phyloP scores from a whole-genome alignment of 2,329 filamentous ascomycete genomes.

The Fusarium sublunatum region DNA sequence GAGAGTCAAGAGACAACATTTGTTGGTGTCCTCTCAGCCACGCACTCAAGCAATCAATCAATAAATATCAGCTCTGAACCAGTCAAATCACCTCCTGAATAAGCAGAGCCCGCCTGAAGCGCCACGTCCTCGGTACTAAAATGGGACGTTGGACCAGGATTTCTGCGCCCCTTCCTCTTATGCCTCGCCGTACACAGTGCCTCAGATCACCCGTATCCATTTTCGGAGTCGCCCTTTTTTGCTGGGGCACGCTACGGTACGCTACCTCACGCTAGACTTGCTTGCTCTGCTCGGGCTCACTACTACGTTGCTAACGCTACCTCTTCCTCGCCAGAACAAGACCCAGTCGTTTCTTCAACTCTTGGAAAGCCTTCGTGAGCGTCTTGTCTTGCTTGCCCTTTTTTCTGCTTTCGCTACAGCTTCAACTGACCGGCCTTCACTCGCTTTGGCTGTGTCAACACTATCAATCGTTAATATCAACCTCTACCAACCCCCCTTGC shows the following conservation, averaged over 20 bases:
- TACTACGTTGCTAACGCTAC: slow-evolving; percentile 5
- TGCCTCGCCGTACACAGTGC: slow-evolving; percentile 40
- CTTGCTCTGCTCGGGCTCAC: slow-evolving; percentile 4
- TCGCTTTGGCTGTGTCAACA: slow-evolving; percentile 66
- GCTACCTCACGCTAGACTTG: not conserved
- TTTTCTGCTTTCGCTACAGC: slow-evolving; percentile 36
- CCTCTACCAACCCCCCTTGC: slow-evolving; percentile 26
- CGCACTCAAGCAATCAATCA: not conserved
- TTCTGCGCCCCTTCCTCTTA: not conserved
- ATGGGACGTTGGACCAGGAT: slow-evolving; percentile 44
- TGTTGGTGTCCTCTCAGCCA: not conserved
- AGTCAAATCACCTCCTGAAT: slow-evolving; percentile 30
- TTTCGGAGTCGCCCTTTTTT: slow-evolving; percentile 39
- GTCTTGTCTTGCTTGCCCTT: slow-evolving; percentile 26
- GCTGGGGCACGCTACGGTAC: slow-evolving; percentile 37
- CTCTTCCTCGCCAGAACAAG: slow-evolving; percentile 39
- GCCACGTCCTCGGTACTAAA: slow-evolving; percentile 37
- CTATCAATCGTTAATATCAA: slow-evolving; percentile 51
- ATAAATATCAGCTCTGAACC: slow-evolving; percentile 3
- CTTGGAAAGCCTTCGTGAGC: slow-evolving; percentile 40
- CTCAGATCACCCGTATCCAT: slow-evolving; percentile 29
- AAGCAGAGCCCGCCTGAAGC: slow-evolving; percentile 30
- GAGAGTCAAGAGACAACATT: not conserved
- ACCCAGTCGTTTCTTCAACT: slow-evolving; percentile 45
- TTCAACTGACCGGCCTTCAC: slow-evolving; percentile 59